Base-by-base conservation (phyloP, 768 basidiomycete species). In the Holtermannia corniformis region DNA sequence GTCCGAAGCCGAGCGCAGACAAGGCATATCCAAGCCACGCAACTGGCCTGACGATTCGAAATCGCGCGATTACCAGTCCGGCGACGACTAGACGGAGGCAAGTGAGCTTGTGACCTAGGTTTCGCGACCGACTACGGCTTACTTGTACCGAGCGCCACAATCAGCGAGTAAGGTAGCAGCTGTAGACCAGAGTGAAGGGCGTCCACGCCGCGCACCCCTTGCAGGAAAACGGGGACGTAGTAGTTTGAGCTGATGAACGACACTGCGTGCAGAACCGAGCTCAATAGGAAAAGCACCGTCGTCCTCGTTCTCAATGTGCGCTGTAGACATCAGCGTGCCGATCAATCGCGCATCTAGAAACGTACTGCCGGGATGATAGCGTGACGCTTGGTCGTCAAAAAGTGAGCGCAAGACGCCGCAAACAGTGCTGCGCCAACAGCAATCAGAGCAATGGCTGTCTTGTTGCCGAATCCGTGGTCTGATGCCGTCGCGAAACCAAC, bases 331-430 rank as follows among this genome's bases (percentile, higher is more conserved):
- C 32, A 37, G 32, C 32, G 7, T n/a, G n/a, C n/a, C n/a, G n/a
- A n/a, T n/a, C n/a, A n/a, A n/a, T 37, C 32, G 7, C 10, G 32
- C 10, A 16, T 37, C 32, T 37, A 7, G 32, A 37, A 37, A 64
- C 65, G 51, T 26, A 64, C 62, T 5, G 57, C 51, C 10, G 75
- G 73, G 10, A 76, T 65, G 44, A 76, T 67, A 0, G 74, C 63
- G 14, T 66, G 63, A 2, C 70, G 61, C 50, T 72, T 75, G 1
- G 74, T 76, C 3, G 60, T 52, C 20, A 67, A n/a, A 32, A 61
- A 71, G n/a, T 62, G 59, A 1, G 52, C 37, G n/a, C 71, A 50
- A 4, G 52, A 41, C 3, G 53, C 42, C 27, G 51, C n/a, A 22
- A 66, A 58, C 26, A 56, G 56, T 20, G 46, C 32, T 1, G 54